A percentile compares a stretch with the other conserved stretches of the same genome.
phyloP scores from a whole-genome alignment of 1,139 yeast genomes.

The Blastobotrys proliferans region DNA sequence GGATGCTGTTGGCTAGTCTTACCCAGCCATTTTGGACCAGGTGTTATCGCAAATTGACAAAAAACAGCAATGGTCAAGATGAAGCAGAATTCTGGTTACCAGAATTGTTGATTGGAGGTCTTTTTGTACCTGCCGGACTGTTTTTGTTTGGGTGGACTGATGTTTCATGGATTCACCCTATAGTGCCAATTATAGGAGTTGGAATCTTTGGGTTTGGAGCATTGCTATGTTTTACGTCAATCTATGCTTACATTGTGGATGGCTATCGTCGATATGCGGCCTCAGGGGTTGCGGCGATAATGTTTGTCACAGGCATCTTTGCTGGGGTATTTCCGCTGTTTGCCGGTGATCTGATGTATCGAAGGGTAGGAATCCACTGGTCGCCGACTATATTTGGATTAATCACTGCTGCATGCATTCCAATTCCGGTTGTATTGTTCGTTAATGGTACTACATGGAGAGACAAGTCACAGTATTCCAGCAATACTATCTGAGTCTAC shows the following conservation, averaged over 20 bases:
- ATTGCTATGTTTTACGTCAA: conserved; percentile 46
- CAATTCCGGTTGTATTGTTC: conserved; percentile 16
- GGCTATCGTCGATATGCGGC: conserved; percentile 54
- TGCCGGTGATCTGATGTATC: conserved; percentile 50
- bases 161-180: conserved; percentile 73
- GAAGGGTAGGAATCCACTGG: conserved; percentile 52
- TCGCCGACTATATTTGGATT: conserved; percentile 50
- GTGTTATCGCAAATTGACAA: conserved; percentile 16
- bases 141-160: conserved; percentile 65
- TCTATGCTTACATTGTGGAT: conserved; percentile 50
- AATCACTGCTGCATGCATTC: conserved; percentile 19
- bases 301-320: conserved; percentile 53
- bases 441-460: conserved; percentile 6
- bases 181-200: conserved; percentile 67
- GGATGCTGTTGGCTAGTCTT: conserved; percentile 11
- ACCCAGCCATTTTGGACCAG: conserved; percentile 22
- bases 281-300: conserved; percentile 64
- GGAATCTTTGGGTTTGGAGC: conserved; percentile 55
- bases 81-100: conserved; percentile 49
- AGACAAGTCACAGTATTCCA: conserved; percentile 6
- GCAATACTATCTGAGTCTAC: conserved; percentile 3
- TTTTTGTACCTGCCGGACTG: conserved; percentile 52
- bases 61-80: conserved; percentile 25
- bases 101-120: conserved; percentile 40
- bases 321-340: conserved; percentile 70